These are phyloP conservation scores for Boletus vermiculosoides DNA, from an alignment of 768 basidiomycete genomes.

Conservation along the genomic window DNA sequence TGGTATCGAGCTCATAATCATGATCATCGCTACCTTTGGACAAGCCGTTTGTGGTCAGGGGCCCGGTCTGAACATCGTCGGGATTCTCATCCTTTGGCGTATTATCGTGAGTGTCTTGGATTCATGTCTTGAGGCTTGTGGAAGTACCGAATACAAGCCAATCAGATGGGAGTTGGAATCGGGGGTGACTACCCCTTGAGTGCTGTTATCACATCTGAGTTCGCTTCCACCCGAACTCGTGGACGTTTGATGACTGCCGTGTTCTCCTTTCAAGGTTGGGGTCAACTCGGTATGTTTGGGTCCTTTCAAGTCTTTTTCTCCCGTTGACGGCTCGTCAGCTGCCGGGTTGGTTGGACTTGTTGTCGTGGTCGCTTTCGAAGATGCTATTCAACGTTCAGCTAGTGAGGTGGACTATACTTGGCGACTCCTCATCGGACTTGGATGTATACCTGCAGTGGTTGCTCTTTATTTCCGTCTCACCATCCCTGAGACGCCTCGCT, in stretches of 20 bases:
- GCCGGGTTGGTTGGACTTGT: constrained; percentile 65
- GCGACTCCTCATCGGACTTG: constrained; percentile 84
- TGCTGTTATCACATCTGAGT: constrained; percentile 85
- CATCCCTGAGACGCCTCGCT: constrained; percentile 87
- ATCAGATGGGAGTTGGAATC: constrained; percentile 70
- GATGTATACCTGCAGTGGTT: constrained; percentile 70
- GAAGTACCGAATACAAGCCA: constrained; percentile 33
- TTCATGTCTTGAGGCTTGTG: neutral
- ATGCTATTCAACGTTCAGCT: constrained; percentile 38
- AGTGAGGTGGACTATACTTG: constrained; percentile 64
- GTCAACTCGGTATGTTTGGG: constrained; percentile 59
- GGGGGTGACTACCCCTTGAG: constrained; percentile 85
- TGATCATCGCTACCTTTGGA: constrained; percentile 71
- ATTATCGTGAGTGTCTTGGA: constrained; percentile 47
- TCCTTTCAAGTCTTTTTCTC: neutral
- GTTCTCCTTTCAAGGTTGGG: constrained; percentile 84
- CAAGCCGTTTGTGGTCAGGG: constrained; percentile 72
- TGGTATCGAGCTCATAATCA: constrained; percentile 62
- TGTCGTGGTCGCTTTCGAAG: constrained; percentile 63
- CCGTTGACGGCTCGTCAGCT: constrained; percentile 32
- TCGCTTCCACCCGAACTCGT: constrained; percentile 68
- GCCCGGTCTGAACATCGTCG: constrained; percentile 63
- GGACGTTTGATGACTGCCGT: constrained; percentile 87
- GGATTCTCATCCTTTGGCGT: constrained; percentile 76
- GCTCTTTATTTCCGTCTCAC: constrained; percentile 89